Evolutionary conservation across 1,139 yeast genomes (phyloP).

Genomic region (Scheffersomyces illinoinensis): DNA sequence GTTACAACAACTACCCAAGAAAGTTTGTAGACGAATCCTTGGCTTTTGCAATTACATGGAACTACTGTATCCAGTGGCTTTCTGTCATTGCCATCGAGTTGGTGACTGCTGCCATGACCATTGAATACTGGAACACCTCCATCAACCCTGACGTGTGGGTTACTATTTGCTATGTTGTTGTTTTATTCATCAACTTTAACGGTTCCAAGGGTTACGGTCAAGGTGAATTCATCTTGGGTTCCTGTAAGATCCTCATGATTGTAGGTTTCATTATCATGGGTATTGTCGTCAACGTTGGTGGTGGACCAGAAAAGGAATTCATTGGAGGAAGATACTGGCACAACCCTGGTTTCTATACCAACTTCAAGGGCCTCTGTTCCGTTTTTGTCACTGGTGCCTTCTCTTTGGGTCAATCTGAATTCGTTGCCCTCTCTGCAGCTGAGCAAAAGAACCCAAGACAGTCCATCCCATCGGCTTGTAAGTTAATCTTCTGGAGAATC

Average conservation of each 20-base stretch:
- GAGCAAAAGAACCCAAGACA: conserved; percentile 43
- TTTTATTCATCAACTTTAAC: conserved; percentile 25
- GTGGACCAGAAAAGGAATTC: conserved; percentile 20
- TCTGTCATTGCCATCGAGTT: conserved; percentile 43
- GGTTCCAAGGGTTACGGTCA: conserved; percentile 36
- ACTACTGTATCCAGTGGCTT: conserved; percentile 45
- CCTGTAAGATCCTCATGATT: conserved; percentile 22
- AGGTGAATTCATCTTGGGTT: conserved; percentile 32
- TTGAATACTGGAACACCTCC: conserved; percentile 29
- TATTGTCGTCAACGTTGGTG: conserved; percentile 31
- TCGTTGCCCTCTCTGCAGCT: conserved; percentile 42
- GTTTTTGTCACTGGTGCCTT: conserved; percentile 47
- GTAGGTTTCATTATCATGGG: conserved; percentile 32
- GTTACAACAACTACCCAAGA: conserved; percentile 41
- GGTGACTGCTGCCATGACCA: conserved; percentile 41
- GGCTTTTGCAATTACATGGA: conserved; percentile 45
- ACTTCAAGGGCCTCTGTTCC: conserved; percentile 41
- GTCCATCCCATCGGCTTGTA: conserved; percentile 44
- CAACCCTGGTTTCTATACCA: conserved; percentile 23
- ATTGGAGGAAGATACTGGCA: conserved; percentile 37
- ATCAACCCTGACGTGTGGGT: conserved; percentile 34
- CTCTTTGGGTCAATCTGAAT: conserved; percentile 45
- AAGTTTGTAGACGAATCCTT: conserved; percentile 38
- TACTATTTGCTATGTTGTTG: conserved; percentile 24
- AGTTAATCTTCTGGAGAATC: conserved; percentile 41